phyloP scores from a whole-genome alignment of 2,329 filamentous ascomycete species.

The Magnaporthiopsis poae region DNA sequence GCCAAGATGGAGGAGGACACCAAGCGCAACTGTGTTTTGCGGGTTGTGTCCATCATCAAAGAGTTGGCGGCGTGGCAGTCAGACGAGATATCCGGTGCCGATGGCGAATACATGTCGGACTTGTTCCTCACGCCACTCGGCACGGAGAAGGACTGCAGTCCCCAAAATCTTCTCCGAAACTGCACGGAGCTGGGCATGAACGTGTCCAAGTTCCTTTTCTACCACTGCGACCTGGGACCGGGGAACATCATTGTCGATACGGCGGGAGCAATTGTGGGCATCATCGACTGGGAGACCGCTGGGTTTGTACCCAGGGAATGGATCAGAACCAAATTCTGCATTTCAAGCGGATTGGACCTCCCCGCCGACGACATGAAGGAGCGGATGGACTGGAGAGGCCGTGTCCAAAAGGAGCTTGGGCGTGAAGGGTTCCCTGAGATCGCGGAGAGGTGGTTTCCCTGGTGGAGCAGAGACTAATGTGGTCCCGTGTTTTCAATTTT shows the following conservation, averaged over 20 bases:
- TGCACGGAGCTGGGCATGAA: slow-evolving; percentile 1
- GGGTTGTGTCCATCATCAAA: too few species aligned
- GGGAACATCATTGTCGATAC: not conserved
- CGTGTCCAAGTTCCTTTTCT: not conserved
- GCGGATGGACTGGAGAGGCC: too few species aligned
- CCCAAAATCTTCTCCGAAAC: not conserved
- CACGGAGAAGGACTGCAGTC: not conserved
- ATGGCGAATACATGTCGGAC: not conserved
- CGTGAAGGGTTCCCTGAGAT: too few species aligned
- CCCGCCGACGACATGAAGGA: not conserved
- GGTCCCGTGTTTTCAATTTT: too few species aligned
- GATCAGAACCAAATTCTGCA: slow-evolving; percentile 2
- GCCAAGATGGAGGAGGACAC: not conserved
- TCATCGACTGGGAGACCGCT: slow-evolving; percentile 4
- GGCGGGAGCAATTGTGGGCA: not conserved
- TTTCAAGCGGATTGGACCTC: slow-evolving; percentile 1
- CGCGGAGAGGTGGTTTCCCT: too few species aligned
- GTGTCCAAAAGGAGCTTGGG: too few species aligned
- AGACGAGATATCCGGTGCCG: not conserved
- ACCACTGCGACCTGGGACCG: slow-evolving; percentile 1
- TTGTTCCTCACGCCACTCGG: not conserved
- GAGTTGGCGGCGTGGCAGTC: not conserved
- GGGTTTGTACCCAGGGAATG: slow-evolving; percentile 3
- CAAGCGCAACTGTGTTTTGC: not conserved
- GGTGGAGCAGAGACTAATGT: too few species aligned